Evolutionary conservation across 257 asterid genomes (phyloP), one percentile per base, ranked within the genome.

Genomic region (Nicotiana undulata): DNA sequence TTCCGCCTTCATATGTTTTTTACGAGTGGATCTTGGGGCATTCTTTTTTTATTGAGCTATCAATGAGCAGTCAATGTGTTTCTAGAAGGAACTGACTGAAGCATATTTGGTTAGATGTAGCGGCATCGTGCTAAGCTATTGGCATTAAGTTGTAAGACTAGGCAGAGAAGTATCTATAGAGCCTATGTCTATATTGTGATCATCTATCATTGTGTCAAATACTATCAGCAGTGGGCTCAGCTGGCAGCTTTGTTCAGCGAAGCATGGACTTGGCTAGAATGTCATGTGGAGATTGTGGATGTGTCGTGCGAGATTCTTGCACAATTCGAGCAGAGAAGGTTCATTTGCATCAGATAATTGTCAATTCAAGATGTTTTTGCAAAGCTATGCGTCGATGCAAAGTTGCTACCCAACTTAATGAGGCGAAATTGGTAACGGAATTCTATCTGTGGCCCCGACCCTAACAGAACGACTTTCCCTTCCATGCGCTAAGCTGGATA

Each of bases 401-500:
- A 70, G 77, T 70, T 70, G 77, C 24, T 70, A 56, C 20, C 77
- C 58, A 40, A 70, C 58, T 70, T 70, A 40, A 70, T 68, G 77
- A 20, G 58, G 58, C 22, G 13, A 68, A 68, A 68, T 68, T 68
- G 58, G 77, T 11, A 40, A 44, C 34, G 20, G n/a, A 67, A 37
- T 37, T 68, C 34, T 61, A 15, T 26, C 37, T 4, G 11, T 40
- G 46, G 7, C 46, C 46, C 9, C 11, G 44, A 34, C 40, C 40
- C 40, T 34, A 34, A 4, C 40, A 5, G 40, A 34, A 5, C 40
- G 40, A 34, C 7, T 34, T 34, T 6, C 40, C 40, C 40, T 34
- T 34, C 40, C 40, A 34, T 34, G 40, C 40, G 7, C 7, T 34
- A 34, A 34, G 40, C 8, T 34, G 2, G 40, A 34, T 34, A 34